These are phyloP conservation scores for Panicum virgatum DNA, from an alignment of 202 grass and related monocot genomes.

Conservation along the genomic window DNA sequence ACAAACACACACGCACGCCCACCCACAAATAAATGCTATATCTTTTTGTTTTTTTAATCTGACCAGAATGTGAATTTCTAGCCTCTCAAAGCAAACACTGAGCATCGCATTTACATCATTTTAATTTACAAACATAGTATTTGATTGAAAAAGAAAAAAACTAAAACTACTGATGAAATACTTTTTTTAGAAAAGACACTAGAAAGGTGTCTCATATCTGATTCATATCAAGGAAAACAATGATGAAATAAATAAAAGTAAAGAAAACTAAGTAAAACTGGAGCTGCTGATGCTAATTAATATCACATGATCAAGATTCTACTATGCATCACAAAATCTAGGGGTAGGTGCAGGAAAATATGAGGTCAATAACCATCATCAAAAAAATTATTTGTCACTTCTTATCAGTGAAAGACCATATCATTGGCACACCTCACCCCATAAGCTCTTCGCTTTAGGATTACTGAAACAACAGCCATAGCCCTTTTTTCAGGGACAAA, in stretches of 20 bases:
- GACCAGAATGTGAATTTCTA: neutral
- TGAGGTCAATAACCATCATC: neutral
- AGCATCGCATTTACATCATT: neutral
- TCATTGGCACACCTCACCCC: neutral
- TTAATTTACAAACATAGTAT: slow-evolving; percentile 6
- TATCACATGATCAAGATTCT: neutral
- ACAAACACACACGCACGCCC: too few relatives aligned
- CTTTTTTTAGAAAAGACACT: too few relatives aligned
- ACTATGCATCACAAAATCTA: neutral
- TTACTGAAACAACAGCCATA: neutral
- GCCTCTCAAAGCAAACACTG: neutral
- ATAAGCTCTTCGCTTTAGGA: neutral
- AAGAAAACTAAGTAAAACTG: neutral
- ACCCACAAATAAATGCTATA: neutral
- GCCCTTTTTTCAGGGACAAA: neutral
- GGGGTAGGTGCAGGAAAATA: neutral
- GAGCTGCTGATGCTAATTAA: slow-evolving; percentile 7
- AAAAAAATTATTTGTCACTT: slow-evolving; percentile 11
- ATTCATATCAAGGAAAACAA: too few relatives aligned
- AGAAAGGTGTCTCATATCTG: too few relatives aligned
- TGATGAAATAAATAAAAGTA: slow-evolving; percentile 2
- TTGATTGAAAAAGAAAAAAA: neutral
- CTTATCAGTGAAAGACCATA: slow-evolving; percentile 13
- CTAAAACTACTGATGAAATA: slow-evolving; percentile 4
- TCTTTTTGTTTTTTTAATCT: slow-evolving; percentile 4